These are phyloP conservation scores for Brasenia schreberi DNA, from an alignment of 164 flowering plant species.

Conservation along the genomic window DNA sequence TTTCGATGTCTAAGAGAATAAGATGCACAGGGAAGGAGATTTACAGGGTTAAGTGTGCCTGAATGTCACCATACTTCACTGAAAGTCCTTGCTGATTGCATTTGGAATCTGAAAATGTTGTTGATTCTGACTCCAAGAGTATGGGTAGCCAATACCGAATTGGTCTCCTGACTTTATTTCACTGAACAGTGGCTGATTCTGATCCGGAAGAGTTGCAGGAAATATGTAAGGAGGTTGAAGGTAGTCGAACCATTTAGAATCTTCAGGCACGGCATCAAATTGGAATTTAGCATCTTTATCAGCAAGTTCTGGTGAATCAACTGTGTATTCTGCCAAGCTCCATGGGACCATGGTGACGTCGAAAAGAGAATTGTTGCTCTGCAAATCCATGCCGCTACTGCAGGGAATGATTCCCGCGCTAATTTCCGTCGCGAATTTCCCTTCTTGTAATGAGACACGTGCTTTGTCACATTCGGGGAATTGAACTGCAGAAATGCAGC, in stretches of 20 bases:
- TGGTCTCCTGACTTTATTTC: conserved; percentile 36
- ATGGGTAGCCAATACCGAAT: conserved; percentile 15
- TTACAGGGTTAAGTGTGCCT: conserved; percentile 35
- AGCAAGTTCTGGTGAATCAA: conserved; percentile 9
- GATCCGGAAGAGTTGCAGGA: conserved; percentile 19
- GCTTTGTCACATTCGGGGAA: conserved; percentile 27
- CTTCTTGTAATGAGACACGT: conserved; percentile 5
- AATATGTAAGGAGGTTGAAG: conserved; percentile 29
- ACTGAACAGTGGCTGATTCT: conserved; percentile 17
- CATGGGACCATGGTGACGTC: conserved; percentile 32
- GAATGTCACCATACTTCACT: conserved; percentile 32
- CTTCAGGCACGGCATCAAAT: conserved; percentile 28
- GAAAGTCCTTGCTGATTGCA: conserved; percentile 29
- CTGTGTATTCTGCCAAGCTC: conserved; percentile 23
- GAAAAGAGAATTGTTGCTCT: conserved; percentile 19
- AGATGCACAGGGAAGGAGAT: not conserved
- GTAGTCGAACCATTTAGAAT: conserved; percentile 65
- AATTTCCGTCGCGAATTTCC: too few relatives aligned
- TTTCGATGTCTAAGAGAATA: not conserved
- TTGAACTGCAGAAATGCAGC: conserved; percentile 16
- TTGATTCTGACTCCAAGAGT: conserved; percentile 35
- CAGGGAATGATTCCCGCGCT: not conserved
- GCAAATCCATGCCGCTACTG: conserved; percentile 18
- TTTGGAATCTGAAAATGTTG: conserved; percentile 25
- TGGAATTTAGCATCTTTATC: conserved; percentile 15